Conservation (phyloP, 345 rosid genomes). For the Salix exigua region DNA sequence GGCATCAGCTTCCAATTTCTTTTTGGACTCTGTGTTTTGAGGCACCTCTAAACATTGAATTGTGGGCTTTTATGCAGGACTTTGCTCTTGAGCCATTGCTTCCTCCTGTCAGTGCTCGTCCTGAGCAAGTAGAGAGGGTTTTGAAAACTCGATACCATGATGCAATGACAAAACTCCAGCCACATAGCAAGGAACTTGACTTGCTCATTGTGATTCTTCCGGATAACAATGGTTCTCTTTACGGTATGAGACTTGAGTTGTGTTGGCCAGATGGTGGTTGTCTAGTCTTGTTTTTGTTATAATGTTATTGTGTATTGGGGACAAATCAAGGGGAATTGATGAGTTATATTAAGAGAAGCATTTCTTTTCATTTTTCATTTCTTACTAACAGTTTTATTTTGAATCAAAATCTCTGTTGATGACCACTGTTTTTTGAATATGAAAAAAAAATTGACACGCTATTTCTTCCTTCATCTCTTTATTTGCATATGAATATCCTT, state of each 20-base stretch:
- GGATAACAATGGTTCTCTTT: slow-evolving; percentile 93
- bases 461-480: not conserved
- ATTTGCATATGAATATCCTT: not conserved
- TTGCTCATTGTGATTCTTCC: slow-evolving; percentile 92
- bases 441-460: not conserved
- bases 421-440: not conserved
- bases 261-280: not conserved
- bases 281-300: not conserved
- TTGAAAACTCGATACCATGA: slow-evolving; percentile 81
- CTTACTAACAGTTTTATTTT: not conserved
- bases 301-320: no score
- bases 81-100: slow-evolving; percentile 77
- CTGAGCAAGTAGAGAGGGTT: slow-evolving; percentile 86
- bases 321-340: not conserved
- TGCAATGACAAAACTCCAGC: slow-evolving; percentile 59
- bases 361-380: not conserved
- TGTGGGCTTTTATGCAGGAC: slow-evolving; percentile 38
- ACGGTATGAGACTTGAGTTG: slow-evolving; percentile 47
- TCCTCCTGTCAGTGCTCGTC: slow-evolving; percentile 62
- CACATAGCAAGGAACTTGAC: slow-evolving; percentile 78
- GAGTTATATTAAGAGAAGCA: not conserved
- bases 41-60: slow-evolving; percentile 6
- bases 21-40: not conserved
- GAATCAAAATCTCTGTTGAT: not conserved
- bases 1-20: not conserved